Percentiles rank a stretch among this genome's conserved stretches.
Evolutionary conservation across 345 rosid genomes (phyloP).

Genomic region (Citrus maxima): DNA sequence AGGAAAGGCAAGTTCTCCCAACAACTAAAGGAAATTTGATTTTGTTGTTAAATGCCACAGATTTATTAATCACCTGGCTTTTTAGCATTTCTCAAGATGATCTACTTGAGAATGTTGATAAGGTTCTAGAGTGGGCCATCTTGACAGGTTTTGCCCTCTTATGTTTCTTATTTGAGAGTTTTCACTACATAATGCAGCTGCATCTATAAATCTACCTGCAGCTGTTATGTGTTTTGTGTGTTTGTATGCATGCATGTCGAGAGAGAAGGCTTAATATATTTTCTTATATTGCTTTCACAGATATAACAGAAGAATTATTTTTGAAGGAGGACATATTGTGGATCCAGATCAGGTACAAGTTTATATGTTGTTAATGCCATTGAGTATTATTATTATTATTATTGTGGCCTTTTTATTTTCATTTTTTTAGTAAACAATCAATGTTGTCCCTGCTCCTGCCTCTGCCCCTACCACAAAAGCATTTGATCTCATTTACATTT

Average conservation of each 20-base stretch:
- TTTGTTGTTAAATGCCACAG: background rate
- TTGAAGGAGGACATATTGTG: constrained; percentile 88
- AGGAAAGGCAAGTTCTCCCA: constrained; percentile 58
- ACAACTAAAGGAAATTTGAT: background rate
- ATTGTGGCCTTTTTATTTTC: background rate
- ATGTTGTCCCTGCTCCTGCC: background rate
- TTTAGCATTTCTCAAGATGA: background rate
- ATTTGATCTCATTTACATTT: constrained; percentile 12
- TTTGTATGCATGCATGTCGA: background rate
- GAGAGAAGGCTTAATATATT: background rate
- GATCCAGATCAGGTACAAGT: constrained; percentile 69
- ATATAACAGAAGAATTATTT: constrained; percentile 56
- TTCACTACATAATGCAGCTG: background rate
- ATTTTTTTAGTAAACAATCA: background rate
- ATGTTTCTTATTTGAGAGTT: background rate
- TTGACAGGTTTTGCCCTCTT: constrained; percentile 2
- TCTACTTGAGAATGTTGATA: background rate
- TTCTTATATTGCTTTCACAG: constrained; percentile 35
- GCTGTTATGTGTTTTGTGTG: constrained; percentile 1
- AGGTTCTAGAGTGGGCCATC: constrained; percentile 2
- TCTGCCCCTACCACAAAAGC: background rate
- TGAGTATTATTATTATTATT: background rate
- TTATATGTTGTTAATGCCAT: background rate
- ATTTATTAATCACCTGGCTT: background rate
- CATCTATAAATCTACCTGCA: background rate